Evolutionary conservation across 768 basidiomycete species (phyloP).

Genomic region (Leccinum incarnatum): DNA sequence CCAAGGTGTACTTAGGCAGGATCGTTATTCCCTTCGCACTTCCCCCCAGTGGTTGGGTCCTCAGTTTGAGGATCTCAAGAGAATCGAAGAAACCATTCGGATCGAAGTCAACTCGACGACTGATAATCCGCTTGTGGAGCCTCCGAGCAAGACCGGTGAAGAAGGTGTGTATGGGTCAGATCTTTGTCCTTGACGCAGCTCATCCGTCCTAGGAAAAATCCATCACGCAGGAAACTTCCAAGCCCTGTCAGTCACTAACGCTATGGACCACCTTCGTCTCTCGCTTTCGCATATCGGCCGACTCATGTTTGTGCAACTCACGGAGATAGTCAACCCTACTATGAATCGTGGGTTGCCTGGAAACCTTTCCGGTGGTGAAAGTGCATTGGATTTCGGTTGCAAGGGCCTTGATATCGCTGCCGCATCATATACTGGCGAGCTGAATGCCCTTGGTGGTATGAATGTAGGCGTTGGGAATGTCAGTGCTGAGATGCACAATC

Average conservation of each 20-base stretch:
- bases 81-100: conserved; percentile 60
- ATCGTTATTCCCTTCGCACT: conserved; percentile 65
- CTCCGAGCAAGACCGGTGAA: conserved; percentile 55
- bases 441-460: conserved; percentile 69
- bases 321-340: conserved; percentile 53
- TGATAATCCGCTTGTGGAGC: conserved; percentile 85
- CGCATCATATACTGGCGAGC: conserved; percentile 79
- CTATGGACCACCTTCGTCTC: conserved; percentile 85
- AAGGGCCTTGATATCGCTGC: conserved; percentile 85
- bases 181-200: not conserved
- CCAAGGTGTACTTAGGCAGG: conserved; percentile 71
- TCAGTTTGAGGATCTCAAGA: conserved; percentile 75
- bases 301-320: conserved; percentile 62
- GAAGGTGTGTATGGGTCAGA: conserved; percentile 15
- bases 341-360: conserved; percentile 81
- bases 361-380: conserved; percentile 74
- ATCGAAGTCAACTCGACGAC: conserved; percentile 86
- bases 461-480: conserved; percentile 85
- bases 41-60: conserved; percentile 86
- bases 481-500: conserved; percentile 90
- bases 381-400: conserved; percentile 76
- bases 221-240: conserved; percentile 92
- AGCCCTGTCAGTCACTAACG: conserved; percentile 79
- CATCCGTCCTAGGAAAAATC: conserved; percentile 40
- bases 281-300: conserved; percentile 69